phyloP scores from a whole-genome alignment of 2,329 filamentous ascomycete genomes.

The Aureobasidium vineae region DNA sequence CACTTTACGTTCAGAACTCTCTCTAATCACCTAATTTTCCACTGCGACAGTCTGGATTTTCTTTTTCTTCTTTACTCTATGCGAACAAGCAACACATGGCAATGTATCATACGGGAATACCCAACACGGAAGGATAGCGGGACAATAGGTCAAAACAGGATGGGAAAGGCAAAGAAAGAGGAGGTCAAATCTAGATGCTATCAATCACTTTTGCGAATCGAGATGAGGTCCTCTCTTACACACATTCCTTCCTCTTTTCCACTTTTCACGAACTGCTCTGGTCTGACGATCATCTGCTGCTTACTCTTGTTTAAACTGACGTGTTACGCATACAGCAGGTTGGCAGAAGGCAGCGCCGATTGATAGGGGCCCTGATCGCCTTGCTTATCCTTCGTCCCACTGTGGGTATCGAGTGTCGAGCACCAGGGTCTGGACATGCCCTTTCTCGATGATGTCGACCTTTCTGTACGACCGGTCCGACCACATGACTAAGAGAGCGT shows the following conservation, averaged over 20 bases:
- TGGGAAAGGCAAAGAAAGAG: not conserved
- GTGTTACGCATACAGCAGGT: not conserved
- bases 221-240: not conserved
- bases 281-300: not conserved
- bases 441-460: not conserved
- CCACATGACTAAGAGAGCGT: not conserved
- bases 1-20: conserved; percentile 12
- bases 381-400: not conserved
- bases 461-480: not conserved
- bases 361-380: not conserved
- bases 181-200: conserved; percentile 3
- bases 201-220: conserved; percentile 9
- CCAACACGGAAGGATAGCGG: not conserved
- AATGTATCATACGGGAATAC: conserved; percentile 18
- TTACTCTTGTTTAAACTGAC: not conserved
- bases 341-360: not conserved
- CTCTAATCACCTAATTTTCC: conserved; percentile 21
- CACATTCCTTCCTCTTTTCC: not conserved
- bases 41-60: not conserved
- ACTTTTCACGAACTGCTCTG: not conserved
- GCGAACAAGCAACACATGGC: conserved; percentile 17
- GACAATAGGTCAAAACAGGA: not conserved
- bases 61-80: not conserved
- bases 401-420: not conserved
- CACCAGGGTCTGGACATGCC: not conserved